A percentile compares a stretch with the other conserved stretches of the same genome.
These are phyloP conservation scores for Penicillium thymicola DNA, from an alignment of 2,329 filamentous ascomycete species.

Conservation along the genomic window DNA sequence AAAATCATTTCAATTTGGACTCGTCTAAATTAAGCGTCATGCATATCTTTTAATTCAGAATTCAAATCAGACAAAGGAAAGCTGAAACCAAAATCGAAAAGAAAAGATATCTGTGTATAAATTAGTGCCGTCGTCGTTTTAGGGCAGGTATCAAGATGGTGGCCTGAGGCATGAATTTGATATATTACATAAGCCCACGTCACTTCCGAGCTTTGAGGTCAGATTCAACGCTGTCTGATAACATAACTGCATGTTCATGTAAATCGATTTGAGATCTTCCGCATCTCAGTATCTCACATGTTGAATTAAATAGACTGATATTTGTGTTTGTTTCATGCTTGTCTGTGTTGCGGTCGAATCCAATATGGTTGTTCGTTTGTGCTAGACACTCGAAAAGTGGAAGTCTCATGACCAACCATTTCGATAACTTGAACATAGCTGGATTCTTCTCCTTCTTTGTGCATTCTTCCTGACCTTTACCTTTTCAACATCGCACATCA, in stretches of 20 bases:
- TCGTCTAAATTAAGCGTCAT: too few relatives aligned
- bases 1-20: too few relatives aligned
- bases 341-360: background rate
- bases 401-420: background rate
- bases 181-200: background rate
- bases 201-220: background rate
- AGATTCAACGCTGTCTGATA: background rate
- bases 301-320: background rate
- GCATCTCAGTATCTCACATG: background rate
- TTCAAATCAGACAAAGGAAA: background rate
- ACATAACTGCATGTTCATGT: background rate
- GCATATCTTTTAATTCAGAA: too few relatives aligned
- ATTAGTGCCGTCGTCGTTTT: background rate
- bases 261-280: background rate
- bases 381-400: constrained; percentile 2
- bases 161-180: background rate
- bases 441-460: background rate
- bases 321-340: background rate
- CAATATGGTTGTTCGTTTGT: background rate
- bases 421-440: constrained; percentile 1
- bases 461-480: background rate
- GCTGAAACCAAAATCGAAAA: background rate
- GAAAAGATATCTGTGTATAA: background rate
- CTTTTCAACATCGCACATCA: background rate
- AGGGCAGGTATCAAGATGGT: background rate